A percentile compares a stretch with the other conserved stretches of the same genome.
These are phyloP conservation scores for Citrus reticulata DNA, from an alignment of 345 rosid genomes.

Conservation along the genomic window DNA sequence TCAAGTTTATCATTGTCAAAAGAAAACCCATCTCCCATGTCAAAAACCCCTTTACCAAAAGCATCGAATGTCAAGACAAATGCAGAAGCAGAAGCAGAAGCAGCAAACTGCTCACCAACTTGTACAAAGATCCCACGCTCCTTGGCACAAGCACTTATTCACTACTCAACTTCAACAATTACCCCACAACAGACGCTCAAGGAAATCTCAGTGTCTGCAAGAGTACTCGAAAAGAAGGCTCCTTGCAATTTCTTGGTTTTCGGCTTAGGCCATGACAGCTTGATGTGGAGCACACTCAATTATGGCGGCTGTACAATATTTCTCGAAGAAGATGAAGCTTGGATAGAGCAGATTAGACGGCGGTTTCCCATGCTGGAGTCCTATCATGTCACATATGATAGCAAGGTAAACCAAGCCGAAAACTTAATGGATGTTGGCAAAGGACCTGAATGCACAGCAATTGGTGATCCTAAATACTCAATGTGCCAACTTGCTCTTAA, in stretches of 20 bases:
- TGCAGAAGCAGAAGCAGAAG: not conserved
- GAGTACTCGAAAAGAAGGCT: conserved; percentile 54
- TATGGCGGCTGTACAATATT: conserved; percentile 81
- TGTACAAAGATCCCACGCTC: conserved; percentile 60
- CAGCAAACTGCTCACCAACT: conserved; percentile 29
- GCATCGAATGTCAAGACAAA: not conserved
- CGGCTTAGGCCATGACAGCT: conserved; percentile 86
- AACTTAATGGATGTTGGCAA: conserved; percentile 63
- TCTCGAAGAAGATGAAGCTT: conserved; percentile 83
- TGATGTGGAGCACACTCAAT: conserved; percentile 91
- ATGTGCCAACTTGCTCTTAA: conserved; percentile 82
- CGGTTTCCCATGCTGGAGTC: conserved; percentile 67
- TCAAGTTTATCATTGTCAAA: conserved; percentile 49
- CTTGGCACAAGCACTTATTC: conserved; percentile 66
- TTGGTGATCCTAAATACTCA: conserved; percentile 63
- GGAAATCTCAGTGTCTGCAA: conserved; percentile 62
- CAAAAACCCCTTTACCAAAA: not conserved
- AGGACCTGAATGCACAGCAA: conserved; percentile 69
- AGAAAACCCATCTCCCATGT: conserved; percentile 6
- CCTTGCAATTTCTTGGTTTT: conserved; percentile 95
- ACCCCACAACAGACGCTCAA: conserved; percentile 82
- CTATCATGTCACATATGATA: conserved; percentile 68
- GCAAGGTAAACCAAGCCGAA: conserved; percentile 71
- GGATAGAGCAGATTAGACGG: conserved; percentile 69
- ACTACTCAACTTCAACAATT: conserved; percentile 75